These are phyloP conservation scores for Fusarium secorum DNA, from an alignment of 2,329 filamentous ascomycete species.

Conservation along the genomic window DNA sequence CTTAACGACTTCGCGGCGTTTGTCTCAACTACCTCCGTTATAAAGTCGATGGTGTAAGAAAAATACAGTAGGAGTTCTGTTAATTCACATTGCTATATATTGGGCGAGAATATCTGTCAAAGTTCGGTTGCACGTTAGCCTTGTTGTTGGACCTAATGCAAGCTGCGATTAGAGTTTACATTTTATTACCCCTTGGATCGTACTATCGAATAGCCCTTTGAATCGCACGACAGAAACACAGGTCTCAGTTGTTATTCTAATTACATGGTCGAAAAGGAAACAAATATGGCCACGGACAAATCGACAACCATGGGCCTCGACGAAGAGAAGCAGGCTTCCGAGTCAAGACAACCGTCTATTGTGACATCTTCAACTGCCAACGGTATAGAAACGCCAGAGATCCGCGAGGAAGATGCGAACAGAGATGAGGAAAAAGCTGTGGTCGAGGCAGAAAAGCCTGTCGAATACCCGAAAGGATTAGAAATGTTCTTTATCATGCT, in stretches of 20 bases:
- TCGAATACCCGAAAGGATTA: neutral
- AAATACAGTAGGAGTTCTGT: accelerated
- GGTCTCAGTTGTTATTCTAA: accelerated
- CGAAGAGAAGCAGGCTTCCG: neutral
- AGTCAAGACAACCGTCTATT: neutral
- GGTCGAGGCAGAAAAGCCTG: accelerated
- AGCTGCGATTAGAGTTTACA: neutral
- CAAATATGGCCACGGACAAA: accelerated
- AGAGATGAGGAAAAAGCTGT: accelerated
- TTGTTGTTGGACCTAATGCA: accelerated
- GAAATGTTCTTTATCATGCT: neutral
- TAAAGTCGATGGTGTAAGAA: accelerated
- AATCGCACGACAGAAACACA: neutral
- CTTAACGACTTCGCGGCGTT: neutral
- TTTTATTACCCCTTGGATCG: neutral
- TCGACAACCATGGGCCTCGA: accelerated
- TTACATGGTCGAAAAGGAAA: accelerated
- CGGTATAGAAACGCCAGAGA: neutral
- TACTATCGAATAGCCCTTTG: accelerated
- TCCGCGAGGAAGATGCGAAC: accelerated
- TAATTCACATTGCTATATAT: accelerated
- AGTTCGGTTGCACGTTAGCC: neutral
- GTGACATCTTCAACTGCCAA: neutral
- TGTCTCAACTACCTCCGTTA: neutral
- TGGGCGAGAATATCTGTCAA: accelerated